Evolutionary conservation across 75 land plant species (phyloP), one percentile per base, ranked within the genome.

Genomic region (Picea glauca): DNA sequence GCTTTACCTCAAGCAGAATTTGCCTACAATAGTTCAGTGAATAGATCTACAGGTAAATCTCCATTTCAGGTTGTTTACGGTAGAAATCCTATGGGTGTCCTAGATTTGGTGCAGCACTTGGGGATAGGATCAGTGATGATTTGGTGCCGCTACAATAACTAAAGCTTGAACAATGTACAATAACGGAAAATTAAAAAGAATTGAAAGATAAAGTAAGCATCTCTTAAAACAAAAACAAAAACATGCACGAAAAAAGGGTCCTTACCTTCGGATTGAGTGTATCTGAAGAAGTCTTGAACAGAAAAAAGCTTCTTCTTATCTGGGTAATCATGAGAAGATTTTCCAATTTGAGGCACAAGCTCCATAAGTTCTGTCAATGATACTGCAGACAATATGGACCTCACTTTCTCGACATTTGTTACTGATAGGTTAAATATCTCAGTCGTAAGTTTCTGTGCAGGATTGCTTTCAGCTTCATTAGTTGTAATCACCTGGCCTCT

Each of bases 261-360:
- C 79, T 35, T 78, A 95, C 98, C 98, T 91, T 95, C 98, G 43
- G 92, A 58, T 81, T 95, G 92, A 31, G 98, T 88, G 81, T 93
- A 95, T 77, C 83, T 88, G 77, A 95, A 95, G 80, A 95, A 93
- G 59, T 95, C 96, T 81, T 93, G 95, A 26, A 95, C 96, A 9
- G 94, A 93, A 58, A 88, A 85, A 5, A 95, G 86, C 81, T 93
- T 93, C 82, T 93, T 95, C 87, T 93, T 90, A 78, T 95, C 96
- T 11, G 98, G 98, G 32, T 64, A 30, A 64, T 64, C 67, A 13
- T 64, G 67, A 17, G 62, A 60, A 56, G 94, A 15, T 65, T 77
- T 86, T 17, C 89, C 92, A 60, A 93, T 43, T 58, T 90, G 93
- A 31, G 90, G 86, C 57, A 93, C 77, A 78, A 85, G 88, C 78